phyloP scores from a whole-genome alignment of 495 filamentous ascomycete species.

The Chaetomidium leptoderma region DNA sequence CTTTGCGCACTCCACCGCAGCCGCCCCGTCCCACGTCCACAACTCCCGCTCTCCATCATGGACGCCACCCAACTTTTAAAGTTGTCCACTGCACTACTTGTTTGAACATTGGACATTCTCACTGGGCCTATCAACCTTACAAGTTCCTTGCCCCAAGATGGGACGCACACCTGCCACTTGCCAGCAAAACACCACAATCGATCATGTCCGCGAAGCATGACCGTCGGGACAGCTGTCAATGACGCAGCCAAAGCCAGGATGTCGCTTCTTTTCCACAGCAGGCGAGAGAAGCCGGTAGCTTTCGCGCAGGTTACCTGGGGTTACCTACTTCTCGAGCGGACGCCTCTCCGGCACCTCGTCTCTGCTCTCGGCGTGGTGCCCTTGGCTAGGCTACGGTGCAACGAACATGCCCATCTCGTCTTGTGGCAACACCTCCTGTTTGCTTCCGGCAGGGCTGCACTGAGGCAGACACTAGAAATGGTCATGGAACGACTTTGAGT shows the following conservation, averaged over 20 bases:
- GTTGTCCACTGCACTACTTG: too few species aligned
- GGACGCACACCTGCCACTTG: too few species aligned
- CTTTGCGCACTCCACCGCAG: background rate
- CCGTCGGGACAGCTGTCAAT: constrained; percentile 1
- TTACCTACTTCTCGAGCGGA: background rate
- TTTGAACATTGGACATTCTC: too few species aligned
- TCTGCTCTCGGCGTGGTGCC: too few species aligned
- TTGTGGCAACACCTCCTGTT: background rate
- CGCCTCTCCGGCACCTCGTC: too few species aligned
- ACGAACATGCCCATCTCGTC: background rate
- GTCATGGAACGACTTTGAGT: background rate
- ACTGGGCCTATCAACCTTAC: too few species aligned
- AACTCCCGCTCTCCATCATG: background rate
- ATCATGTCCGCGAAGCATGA: background rate
- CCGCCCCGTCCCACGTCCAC: too few species aligned
- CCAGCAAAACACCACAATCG: background rate
- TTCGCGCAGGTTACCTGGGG: background rate
- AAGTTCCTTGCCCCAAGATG: background rate
- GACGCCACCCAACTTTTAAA: too few species aligned
- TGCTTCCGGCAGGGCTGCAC: background rate
- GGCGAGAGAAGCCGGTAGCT: background rate
- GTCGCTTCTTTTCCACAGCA: background rate
- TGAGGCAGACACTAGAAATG: background rate
- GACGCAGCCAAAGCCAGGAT: constrained; percentile 3
- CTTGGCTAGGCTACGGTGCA: too few species aligned